Conservation (phyloP, 176 grass and related monocot species). For the Aechmea fasciata region DNA sequence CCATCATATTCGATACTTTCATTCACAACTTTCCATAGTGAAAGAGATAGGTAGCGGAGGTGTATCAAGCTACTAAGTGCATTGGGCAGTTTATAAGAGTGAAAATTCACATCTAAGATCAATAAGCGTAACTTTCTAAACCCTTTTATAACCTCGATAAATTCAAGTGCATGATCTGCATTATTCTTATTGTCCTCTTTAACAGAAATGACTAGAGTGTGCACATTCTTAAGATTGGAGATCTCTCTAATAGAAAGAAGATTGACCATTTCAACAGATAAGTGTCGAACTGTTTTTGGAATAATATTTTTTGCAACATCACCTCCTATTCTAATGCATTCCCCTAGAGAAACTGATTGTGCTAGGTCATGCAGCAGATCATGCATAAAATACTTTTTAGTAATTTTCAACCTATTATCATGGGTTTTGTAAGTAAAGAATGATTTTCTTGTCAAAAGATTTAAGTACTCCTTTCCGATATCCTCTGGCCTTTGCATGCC, state of each 20-base stretch:
- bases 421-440: neutral
- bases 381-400: constrained; percentile 7
- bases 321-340: constrained; percentile 13
- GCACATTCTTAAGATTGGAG: neutral
- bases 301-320: neutral
- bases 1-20: neutral
- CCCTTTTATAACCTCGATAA: neutral
- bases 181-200: neutral
- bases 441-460: constrained; percentile 12
- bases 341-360: constrained; percentile 10
- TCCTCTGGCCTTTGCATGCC: constrained; percentile 12
- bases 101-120: neutral
- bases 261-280: neutral
- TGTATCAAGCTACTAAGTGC: neutral
- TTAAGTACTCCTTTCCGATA: constrained; percentile 9
- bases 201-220: neutral
- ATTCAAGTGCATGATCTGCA: neutral
- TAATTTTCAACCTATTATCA: neutral
- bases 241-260: neutral
- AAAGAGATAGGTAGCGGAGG: neutral
- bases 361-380: constrained; percentile 21
- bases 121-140: neutral
- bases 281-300: neutral
- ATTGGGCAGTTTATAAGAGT: neutral
- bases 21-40: neutral